Base-by-base conservation (phyloP, 257 asterid genomes). In the Solanum clarkiae region DNA sequence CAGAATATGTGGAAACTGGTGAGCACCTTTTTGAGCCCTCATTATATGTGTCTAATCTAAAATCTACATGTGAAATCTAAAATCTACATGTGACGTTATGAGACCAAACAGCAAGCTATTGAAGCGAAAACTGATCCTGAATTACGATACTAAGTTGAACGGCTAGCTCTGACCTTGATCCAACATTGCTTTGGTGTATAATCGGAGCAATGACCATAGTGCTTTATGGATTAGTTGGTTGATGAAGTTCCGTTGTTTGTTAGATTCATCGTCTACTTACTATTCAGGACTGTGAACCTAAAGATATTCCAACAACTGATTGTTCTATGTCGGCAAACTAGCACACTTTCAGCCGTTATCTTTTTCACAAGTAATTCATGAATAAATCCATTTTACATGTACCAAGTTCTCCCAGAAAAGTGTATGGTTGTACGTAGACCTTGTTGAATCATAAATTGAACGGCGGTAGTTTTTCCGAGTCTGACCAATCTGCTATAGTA, bases 1-100 rank as follows among this genome's bases (percentile, higher is more conserved):
- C 93, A 55, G 93, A 91, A 86, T 91, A 91, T 79, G 63, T 91
- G 69, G 92, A 92, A 69, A 91, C 92, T 59, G 93, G 92, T 89
- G 75, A 81, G 84, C 8, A 17, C 51, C 12, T 53, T 16, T 36
- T 54, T 79, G 17, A 53, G 11, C 29, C 18, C 55, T 45, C 47
- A 7, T 45, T 44, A 20, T 59, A 8, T 72, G 56, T 12, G 56
- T 72, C 53, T 70, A 0, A 45, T 72, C 56, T 72, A 20, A 16
- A 77, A 77, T 77, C 82, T 51, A 24, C 42, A n/a, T n/a, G 7
- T 17, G 12, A 20, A 0, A 45, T 72, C 56, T 72, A 20, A 16
- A 77, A 77, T 77, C 82, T 51, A 24, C 42, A n/a, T n/a, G 7
- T 17, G 12, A 20, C 7, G 55, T 70, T 69, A 10, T 1, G 16